Evolutionary conservation across 495 filamentous ascomycete species (phyloP), one percentile per base, ranked within the genome.

Genomic region (Haplographium delicatum): DNA sequence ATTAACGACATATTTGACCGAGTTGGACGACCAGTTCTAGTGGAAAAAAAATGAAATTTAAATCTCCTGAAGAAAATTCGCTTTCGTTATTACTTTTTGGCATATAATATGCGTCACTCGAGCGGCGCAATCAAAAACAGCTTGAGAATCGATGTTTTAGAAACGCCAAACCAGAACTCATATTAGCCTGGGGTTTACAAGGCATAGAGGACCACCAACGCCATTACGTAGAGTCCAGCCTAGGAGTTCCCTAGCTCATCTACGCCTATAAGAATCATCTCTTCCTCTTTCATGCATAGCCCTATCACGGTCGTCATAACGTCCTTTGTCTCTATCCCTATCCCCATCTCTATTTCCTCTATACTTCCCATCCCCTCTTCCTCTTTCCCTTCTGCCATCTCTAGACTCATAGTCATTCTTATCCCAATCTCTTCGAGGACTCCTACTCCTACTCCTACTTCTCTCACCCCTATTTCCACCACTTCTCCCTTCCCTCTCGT

Each of bases 401-500:
- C 53, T 57, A 6, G 35, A 34, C 20, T 54, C 31, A 51, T 56
- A 50, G 15, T 47, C 16, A 13, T 19, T 31, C 23, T 51, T 51
- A 31, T 47, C 50, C 38, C 54, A 56, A n/a, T 65, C 35, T 49
- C 45, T 16, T 41, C 47, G 53, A 15, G 42, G 39, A 43, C 39
- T 43, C 22, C 35, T 28, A n/a, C 54, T 58, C 16, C 57, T 34
- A 56, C 57, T 62, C 44, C 62, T 47, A 44, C 58, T 64, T 34
- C 62, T 53, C 37, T 56, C 51, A 4, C 31, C 42, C 15, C 15
- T 57, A 23, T 57, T 51, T 4, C 28, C 28, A 37, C 34, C 51
- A 47, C 43, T 51, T 34, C 44, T 59, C 25, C 41, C 60, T 20
- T 64, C 59, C 26, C 53, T 68, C 37, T 68, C 59, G 38, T 72